Base-by-base conservation (phyloP, 2,329 filamentous ascomycete species). In the Aspergillus uvarum region DNA sequence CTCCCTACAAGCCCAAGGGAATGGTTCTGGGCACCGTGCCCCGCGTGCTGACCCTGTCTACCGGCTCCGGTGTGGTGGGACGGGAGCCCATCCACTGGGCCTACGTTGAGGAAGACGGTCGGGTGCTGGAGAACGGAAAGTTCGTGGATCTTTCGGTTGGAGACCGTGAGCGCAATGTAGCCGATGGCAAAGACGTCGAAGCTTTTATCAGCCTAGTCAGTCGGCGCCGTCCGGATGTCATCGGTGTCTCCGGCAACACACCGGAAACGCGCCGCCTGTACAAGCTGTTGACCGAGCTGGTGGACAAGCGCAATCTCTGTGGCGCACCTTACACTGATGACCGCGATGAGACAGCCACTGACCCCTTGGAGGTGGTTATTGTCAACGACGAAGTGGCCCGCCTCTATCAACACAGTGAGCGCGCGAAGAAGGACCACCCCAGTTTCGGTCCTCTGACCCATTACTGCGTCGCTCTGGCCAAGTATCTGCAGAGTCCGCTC, bases 351-450 rank as follows among this genome's bases (percentile, higher is more conserved):
- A 89, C 90, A 64, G 84, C 88, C 59, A 90, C 83, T 59, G 92
- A 96, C 70, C 86, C 87, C 11, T 82, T 99, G 31, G 94, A 98
- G 60, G 89, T 98, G 10, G 83, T 98, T 31, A 87, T 96, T 57
- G 90, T 97, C 63, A 97, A 98, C 68, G 95, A 99, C 69, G 95
- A 99, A 77, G 92, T 97, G 53, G 95, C 95, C n/a, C 87, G 95
- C 49, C 84, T 98, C 4, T 99, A 97, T 79, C 93, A 97, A 76
- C 91, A 92, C 69, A 97, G 92, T 73, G 85, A 88, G 14, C 87
- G 93, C 47, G 93, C 90, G 11, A 81, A 85, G 52, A 80, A 85
- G 11, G 94, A 98, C 64, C 91, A 96, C 71, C 92, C 95, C 5
- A 88, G 88, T 12, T 82, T 96, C 31, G 85, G 87, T 56, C 86